Conservation (phyloP, 2,329 filamentous ascomycete species). For the Teratosphaeriaceae sp. region DNA sequence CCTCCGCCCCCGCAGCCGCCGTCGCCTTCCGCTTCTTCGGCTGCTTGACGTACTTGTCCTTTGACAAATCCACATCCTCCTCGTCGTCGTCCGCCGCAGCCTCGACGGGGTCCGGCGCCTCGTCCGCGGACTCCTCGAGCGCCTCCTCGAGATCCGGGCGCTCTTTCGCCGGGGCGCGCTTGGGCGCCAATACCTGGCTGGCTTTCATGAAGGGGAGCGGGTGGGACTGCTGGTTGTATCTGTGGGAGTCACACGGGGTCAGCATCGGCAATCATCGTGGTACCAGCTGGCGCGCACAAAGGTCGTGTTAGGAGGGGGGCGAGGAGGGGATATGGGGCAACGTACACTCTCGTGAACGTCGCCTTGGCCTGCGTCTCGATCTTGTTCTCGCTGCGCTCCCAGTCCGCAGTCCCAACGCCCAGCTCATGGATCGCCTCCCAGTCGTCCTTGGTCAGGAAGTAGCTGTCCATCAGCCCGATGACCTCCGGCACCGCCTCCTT, state of each 20-base stretch:
- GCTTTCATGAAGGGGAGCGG: constrained; percentile 96
- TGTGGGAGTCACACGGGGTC: constrained; percentile 38
- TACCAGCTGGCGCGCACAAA: too few relatives aligned
- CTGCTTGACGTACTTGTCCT: constrained; percentile 93
- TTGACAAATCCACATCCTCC: constrained; percentile 72
- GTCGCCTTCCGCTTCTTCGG: constrained; percentile 64
- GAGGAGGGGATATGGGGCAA: too few relatives aligned
- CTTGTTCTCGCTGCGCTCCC: constrained; percentile 55
- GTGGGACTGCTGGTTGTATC: constrained; percentile 80
- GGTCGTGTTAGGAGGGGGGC: not conserved
- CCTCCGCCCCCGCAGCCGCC: constrained; percentile 42
- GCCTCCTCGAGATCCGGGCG: constrained; percentile 94
- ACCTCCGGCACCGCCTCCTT: constrained; percentile 75
- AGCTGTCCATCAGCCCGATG: constrained; percentile 94
- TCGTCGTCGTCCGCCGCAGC: constrained; percentile 52
- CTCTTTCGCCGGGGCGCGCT: constrained; percentile 62
- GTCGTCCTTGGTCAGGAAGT: constrained; percentile 90
- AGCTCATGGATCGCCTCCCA: constrained; percentile 90
- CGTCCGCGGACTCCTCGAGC: constrained; percentile 79
- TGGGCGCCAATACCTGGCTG: constrained; percentile 65
- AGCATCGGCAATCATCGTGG: too few relatives aligned
- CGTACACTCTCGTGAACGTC: constrained; percentile 80
- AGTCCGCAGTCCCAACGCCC: constrained; percentile 76
- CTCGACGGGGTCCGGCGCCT: constrained; percentile 33
- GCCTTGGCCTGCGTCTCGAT: constrained; percentile 83